A percentile compares a stretch with the other conserved stretches of the same genome.
These are phyloP conservation scores for Apiospora aurea DNA, from an alignment of 2,329 filamentous ascomycete species.

Conservation along the genomic window DNA sequence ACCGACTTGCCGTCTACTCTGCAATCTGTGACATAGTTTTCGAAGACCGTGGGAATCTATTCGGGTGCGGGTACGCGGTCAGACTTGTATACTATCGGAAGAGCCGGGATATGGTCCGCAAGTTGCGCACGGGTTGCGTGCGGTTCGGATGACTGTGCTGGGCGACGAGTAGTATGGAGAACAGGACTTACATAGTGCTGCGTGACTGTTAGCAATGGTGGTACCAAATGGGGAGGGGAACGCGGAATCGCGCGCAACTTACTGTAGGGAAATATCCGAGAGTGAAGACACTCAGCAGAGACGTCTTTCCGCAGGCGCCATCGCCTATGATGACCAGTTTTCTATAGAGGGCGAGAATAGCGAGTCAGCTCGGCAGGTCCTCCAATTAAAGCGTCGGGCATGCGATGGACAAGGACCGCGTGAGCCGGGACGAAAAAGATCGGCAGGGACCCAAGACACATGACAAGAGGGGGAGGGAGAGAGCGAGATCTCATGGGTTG, in stretches of 20 bases:
- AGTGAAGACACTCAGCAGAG: constrained; percentile 95
- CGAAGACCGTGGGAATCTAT: constrained; percentile 95
- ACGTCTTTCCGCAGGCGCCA: constrained; percentile 97
- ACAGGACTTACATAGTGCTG: constrained; percentile 26
- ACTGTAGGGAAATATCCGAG: constrained; percentile 97
- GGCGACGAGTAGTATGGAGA: neutral
- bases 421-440: constrained; percentile 22
- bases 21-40: constrained; percentile 99
- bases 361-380: constrained; percentile 25
- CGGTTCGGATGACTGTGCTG: constrained; percentile 3
- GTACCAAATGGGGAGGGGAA: constrained; percentile 24
- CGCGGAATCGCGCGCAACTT: constrained; percentile 50
- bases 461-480: constrained; percentile 11
- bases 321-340: constrained; percentile 47
- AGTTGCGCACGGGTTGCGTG: neutral
- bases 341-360: constrained; percentile 30
- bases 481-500: constrained; percentile 8
- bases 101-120: neutral
- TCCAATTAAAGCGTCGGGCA: constrained; percentile 18
- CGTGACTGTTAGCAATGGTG: constrained; percentile 37
- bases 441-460: constrained; percentile 24
- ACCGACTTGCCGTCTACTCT: constrained; percentile 98
- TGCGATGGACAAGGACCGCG: constrained; percentile 1
- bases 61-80: constrained; percentile 27
- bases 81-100: neutral